Conservation (phyloP, 345 rosid genomes). For the Corchorus olitorius region DNA sequence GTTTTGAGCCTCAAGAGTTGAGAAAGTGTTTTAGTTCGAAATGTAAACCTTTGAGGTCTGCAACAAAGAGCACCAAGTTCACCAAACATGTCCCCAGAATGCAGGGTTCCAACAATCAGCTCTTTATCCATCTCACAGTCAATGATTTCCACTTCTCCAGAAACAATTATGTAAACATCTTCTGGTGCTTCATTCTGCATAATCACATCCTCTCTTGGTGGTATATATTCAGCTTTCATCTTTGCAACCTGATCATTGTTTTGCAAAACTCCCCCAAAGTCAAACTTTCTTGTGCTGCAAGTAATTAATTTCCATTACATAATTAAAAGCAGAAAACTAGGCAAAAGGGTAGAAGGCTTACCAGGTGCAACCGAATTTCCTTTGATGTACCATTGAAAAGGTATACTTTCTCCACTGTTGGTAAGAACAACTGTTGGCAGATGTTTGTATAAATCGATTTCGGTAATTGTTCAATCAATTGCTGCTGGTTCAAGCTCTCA, state of each 20-base stretch:
- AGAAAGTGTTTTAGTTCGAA: slow-evolving; percentile 72
- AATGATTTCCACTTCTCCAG: slow-evolving; percentile 79
- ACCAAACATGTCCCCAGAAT: slow-evolving; percentile 76
- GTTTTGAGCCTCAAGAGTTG: slow-evolving; percentile 81
- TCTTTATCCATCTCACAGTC: slow-evolving; percentile 65
- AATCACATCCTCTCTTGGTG: slow-evolving; percentile 87
- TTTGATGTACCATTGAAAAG: slow-evolving; percentile 72
- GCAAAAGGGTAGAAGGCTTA: slow-evolving; percentile 22
- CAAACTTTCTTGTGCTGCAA: not conserved
- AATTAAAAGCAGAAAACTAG: not conserved
- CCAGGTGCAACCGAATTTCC: slow-evolving; percentile 67
- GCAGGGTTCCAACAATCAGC: slow-evolving; percentile 52
- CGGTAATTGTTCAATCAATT: slow-evolving; percentile 84
- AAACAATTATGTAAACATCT: slow-evolving; percentile 79
- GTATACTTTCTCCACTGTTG: slow-evolving; percentile 68
- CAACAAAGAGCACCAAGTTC: slow-evolving; percentile 85
- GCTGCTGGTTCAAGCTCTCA: slow-evolving; percentile 85
- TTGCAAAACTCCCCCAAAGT: not conserved
- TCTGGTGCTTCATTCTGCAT: slow-evolving; percentile 87
- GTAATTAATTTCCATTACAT: not conserved
- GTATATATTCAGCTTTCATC: slow-evolving; percentile 92
- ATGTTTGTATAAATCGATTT: slow-evolving; percentile 86
- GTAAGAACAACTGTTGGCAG: slow-evolving; percentile 79
- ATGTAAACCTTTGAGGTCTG: slow-evolving; percentile 69
- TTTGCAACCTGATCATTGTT: slow-evolving; percentile 53